A percentile compares a stretch with the other conserved stretches of the same genome.
Evolutionary conservation across 305 asterid species (phyloP).

Genomic region (Rubia peregrina): DNA sequence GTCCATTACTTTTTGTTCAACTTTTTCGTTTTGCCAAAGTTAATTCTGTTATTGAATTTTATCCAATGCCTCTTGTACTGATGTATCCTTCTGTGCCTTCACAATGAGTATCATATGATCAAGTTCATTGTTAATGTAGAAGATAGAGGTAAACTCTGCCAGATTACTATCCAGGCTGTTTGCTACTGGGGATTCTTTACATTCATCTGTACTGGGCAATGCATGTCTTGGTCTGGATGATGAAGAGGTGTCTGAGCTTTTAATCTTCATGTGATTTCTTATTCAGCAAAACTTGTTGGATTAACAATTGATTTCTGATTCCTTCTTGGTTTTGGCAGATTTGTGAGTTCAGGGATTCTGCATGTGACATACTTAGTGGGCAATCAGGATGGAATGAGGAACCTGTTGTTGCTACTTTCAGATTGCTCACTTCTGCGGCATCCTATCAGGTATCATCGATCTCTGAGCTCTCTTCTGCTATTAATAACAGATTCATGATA

Average conservation of each 20-base stretch:
- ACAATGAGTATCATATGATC: not conserved
- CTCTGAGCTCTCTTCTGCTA: not conserved
- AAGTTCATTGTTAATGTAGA: conserved; percentile 38
- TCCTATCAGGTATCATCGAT: conserved; percentile 52
- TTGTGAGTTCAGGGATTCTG: conserved; percentile 47
- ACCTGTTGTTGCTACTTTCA: conserved; percentile 49
- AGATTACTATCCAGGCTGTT: conserved; percentile 69
- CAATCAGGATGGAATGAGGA: conserved; percentile 57
- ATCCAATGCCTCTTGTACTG: not conserved
- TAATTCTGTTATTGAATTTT: not conserved
- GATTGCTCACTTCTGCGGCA: conserved; percentile 72
- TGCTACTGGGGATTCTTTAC: conserved; percentile 41
- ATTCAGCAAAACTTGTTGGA: conserved; percentile 12
- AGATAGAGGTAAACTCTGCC: conserved; percentile 66
- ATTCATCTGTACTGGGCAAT: conserved; percentile 41
- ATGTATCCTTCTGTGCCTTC: not conserved
- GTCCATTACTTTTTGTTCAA: conserved; percentile 11
- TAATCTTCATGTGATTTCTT: conserved; percentile 14
- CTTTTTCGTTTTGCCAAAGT: not conserved
- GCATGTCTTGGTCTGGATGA: conserved; percentile 77
- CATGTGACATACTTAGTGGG: conserved; percentile 52
- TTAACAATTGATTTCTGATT: conserved; percentile 1
- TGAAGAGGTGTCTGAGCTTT: conserved; percentile 54
- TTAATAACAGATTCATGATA: not conserved
- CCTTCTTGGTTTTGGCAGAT: conserved; percentile 42